Conservation (phyloP, 495 filamentous ascomycete species). For the Pseudotulostoma volvatum region DNA sequence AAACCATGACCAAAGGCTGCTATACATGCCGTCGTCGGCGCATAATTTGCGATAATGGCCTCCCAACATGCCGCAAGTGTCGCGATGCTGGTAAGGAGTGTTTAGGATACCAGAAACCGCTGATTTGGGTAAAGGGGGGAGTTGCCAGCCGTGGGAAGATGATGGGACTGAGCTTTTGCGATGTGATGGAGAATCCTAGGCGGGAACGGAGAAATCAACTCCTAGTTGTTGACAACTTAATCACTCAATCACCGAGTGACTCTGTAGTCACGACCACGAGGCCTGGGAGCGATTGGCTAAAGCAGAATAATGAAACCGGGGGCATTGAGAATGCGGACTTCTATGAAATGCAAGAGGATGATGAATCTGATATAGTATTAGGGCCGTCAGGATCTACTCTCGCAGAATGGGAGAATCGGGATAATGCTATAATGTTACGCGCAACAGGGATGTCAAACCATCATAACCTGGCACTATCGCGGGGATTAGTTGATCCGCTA, state of each 20-base stretch:
- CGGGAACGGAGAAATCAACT: constrained; percentile 1
- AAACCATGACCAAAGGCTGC: constrained; percentile 32
- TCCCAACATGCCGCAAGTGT: constrained; percentile 46
- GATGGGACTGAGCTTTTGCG: constrained; percentile 33
- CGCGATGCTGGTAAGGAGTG: constrained; percentile 45
- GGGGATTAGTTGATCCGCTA: constrained; percentile 27
- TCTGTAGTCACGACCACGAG: neutral
- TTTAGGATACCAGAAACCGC: constrained; percentile 41
- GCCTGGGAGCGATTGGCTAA: too few relatives aligned
- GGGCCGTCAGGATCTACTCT: too few relatives aligned
- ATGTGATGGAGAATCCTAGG: constrained; percentile 11
- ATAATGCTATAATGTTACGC: too few relatives aligned
- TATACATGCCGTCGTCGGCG: constrained; percentile 35
- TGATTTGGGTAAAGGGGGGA: constrained; percentile 35
- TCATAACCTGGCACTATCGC: constrained; percentile 7
- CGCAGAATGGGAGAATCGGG: too few relatives aligned
- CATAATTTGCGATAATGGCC: constrained; percentile 44
- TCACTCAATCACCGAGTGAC: neutral
- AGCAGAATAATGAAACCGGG: neutral
- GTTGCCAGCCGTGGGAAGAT: constrained; percentile 35
- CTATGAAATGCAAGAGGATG: too few relatives aligned
- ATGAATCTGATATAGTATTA: too few relatives aligned
- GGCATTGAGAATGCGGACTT: constrained; percentile 1
- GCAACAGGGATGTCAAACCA: too few relatives aligned
- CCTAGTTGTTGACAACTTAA: neutral